phyloP scores from a whole-genome alignment of 331 rosid genomes.

The Quercus lobata region DNA sequence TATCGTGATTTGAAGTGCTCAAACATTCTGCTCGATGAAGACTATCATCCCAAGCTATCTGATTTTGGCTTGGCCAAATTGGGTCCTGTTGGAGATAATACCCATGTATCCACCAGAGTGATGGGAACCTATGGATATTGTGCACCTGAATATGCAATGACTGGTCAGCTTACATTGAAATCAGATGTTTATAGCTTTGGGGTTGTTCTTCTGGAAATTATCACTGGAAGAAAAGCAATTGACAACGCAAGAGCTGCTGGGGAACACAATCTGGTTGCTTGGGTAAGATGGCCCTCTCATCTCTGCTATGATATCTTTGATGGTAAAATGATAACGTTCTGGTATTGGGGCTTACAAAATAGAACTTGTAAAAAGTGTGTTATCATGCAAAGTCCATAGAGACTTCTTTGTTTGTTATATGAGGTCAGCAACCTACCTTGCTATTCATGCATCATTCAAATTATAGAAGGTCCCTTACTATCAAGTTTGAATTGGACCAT shows the following conservation, averaged over 20 bases:
- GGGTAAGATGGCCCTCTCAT: slow-evolving; percentile 25
- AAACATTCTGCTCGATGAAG: slow-evolving; percentile 35
- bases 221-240: slow-evolving; percentile 42
- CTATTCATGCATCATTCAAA: not conserved
- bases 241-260: slow-evolving; percentile 31
- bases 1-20: slow-evolving; percentile 44
- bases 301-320: not conserved
- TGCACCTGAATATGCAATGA: slow-evolving; percentile 47
- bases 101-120: slow-evolving; percentile 44
- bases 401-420: not conserved
- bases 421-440: not conserved
- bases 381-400: not conserved
- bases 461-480: not conserved
- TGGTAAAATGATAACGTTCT: not conserved
- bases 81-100: slow-evolving; percentile 43
- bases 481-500: not conserved
- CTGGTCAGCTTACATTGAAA: slow-evolving; percentile 42
- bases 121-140: slow-evolving; percentile 49
- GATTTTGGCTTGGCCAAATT: slow-evolving; percentile 45
- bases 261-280: slow-evolving; percentile 39
- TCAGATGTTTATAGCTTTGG: slow-evolving; percentile 47
- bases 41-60: slow-evolving; percentile 34
- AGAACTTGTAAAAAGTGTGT: not conserved
- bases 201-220: slow-evolving; percentile 40
- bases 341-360: not conserved